phyloP scores from a whole-genome alignment of 1,284 basidiomycete species.

The Porogramme epimiltina region DNA sequence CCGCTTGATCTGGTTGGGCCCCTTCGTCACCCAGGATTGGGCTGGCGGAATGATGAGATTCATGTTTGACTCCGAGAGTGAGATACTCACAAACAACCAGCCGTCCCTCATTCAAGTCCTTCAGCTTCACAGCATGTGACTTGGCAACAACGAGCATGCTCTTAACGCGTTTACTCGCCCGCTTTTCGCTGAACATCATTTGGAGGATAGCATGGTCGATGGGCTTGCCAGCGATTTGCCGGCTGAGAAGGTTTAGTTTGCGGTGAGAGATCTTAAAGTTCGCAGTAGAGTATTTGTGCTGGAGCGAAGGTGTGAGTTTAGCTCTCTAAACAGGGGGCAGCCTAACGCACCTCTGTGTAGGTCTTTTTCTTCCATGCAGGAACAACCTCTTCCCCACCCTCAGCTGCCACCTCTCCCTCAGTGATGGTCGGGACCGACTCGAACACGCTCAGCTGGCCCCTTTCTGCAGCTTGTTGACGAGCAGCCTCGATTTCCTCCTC shows the following conservation, averaged over 20 bases:
- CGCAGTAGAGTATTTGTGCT: slow-evolving; percentile 92
- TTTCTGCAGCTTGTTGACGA: slow-evolving; percentile 51
- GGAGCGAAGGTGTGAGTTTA: not conserved
- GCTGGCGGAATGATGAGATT: slow-evolving; percentile 44
- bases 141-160: slow-evolving; percentile 88
- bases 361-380: slow-evolving; percentile 28
- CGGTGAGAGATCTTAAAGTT: slow-evolving; percentile 93
- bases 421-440: slow-evolving; percentile 38
- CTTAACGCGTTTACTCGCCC: slow-evolving; percentile 84
- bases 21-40: slow-evolving; percentile 94
- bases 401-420: slow-evolving; percentile 25
- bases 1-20: slow-evolving; percentile 62
- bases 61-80: not conserved
- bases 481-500: slow-evolving; percentile 53
- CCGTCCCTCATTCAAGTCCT: slow-evolving; percentile 73
- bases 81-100: slow-evolving; percentile 79
- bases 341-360: slow-evolving; percentile 33
- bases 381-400: slow-evolving; percentile 1
- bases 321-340: not conserved
- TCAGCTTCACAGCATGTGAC: slow-evolving; percentile 82
- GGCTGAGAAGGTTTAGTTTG: slow-evolving; percentile 87
- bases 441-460: slow-evolving; percentile 59
- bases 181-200: slow-evolving; percentile 94
- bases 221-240: slow-evolving; percentile 87
- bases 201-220: slow-evolving; percentile 95